A percentile compares a stretch with the other conserved stretches of the same genome.
These are phyloP conservation scores for Rubroboletus pulcherrimus DNA, from an alignment of 768 basidiomycete genomes.

Conservation along the genomic window DNA sequence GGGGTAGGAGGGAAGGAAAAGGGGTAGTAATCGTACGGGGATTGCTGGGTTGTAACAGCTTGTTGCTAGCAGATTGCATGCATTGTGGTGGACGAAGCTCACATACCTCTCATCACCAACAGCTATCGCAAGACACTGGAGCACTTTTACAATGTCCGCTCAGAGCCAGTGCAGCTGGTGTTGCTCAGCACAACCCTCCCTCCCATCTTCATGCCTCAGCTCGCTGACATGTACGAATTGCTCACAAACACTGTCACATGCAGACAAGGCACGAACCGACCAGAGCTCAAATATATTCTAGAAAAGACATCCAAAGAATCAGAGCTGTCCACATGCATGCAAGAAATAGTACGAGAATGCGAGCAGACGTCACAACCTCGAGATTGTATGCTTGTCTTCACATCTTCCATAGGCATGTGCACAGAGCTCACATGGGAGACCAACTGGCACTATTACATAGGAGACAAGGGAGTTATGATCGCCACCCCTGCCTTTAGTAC, in stretches of 20 bases:
- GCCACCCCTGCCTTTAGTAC: constrained; percentile 26
- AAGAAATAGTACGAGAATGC: background rate
- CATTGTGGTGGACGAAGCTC: too few species aligned
- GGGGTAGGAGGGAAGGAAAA: too few species aligned
- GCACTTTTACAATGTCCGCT: background rate
- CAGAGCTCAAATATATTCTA: constrained; percentile 8
- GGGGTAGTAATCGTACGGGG: too few species aligned
- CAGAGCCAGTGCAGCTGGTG: constrained; percentile 12
- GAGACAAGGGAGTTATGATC: constrained; percentile 13
- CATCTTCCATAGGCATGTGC: background rate
- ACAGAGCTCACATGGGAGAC: background rate
- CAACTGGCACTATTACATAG: constrained; percentile 10
- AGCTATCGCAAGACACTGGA: too few species aligned
- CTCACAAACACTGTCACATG: background rate
- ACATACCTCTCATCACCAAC: too few species aligned
- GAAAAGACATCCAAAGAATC: background rate
- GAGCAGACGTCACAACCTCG: background rate
- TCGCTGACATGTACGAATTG: too few species aligned
- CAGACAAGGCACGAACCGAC: background rate
- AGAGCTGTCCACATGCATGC: background rate
- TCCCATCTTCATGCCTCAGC: background rate
- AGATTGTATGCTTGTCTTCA: constrained; percentile 14
- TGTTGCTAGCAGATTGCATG: too few species aligned
- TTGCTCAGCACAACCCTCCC: constrained; percentile 23
- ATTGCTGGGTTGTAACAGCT: too few species aligned